A percentile compares a stretch with the other conserved stretches of the same genome.
phyloP scores from a whole-genome alignment of 225 moss, liverwort and hornwort species.

The Sphagnum tenellum region DNA sequence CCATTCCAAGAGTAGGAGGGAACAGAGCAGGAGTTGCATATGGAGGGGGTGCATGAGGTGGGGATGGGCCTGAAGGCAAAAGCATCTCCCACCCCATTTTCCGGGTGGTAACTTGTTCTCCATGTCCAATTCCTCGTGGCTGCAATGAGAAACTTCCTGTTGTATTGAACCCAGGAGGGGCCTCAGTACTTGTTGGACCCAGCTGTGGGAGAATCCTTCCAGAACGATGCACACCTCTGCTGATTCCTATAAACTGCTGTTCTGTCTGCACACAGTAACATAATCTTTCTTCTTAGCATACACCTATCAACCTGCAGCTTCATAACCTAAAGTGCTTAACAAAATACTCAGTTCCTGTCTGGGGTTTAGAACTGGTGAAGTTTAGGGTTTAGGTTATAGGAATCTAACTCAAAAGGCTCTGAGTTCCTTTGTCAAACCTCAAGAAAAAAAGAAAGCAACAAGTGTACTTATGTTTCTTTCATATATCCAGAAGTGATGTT shows the following conservation, averaged over 20 bases:
- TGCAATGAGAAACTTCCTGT: constrained; percentile 11
- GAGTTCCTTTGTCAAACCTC: no score
- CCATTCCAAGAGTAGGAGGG: constrained; percentile 25
- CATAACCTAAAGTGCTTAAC: no score
- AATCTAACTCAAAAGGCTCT: no score
- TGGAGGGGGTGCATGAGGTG: constrained; percentile 21
- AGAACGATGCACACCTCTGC: constrained; percentile 22
- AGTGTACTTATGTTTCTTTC: no score
- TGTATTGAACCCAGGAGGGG: constrained; percentile 75
- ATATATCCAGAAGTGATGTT: not conserved
- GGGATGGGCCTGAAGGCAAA: constrained; percentile 38
- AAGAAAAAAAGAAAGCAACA: no score
- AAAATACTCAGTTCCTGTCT: no score
- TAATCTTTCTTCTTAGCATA: no score
- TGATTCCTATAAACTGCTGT: constrained; percentile 58
- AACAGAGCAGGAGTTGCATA: constrained; percentile 23
- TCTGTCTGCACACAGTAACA: constrained; percentile 40
- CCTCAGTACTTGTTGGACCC: constrained; percentile 43
- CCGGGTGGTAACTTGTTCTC: constrained; percentile 57
- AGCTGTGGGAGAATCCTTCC: constrained; percentile 33
- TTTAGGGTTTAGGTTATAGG: no score
- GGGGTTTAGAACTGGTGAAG: no score
- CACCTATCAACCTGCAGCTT: no score
- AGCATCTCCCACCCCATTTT: constrained; percentile 46
- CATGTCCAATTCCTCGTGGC: constrained; percentile 70